Evolutionary conservation across 805 yeast species (phyloP).

Genomic region (Barnettozyma siamensis): DNA sequence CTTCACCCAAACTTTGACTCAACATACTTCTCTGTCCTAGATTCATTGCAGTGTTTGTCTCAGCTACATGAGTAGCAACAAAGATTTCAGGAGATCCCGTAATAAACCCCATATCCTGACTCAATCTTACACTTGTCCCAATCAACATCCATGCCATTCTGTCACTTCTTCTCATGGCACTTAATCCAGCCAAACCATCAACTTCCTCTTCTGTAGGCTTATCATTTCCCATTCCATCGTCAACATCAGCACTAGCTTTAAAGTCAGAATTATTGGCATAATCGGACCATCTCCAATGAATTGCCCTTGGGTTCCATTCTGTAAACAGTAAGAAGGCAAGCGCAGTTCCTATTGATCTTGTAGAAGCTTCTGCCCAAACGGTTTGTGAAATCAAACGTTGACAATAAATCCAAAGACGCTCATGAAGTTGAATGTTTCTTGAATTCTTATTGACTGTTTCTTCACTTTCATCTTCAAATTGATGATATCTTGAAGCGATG

Average conservation of each 20-base stretch:
- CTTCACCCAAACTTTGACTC: conserved; percentile 63
- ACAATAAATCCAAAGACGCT: conserved; percentile 76
- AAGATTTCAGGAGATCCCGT: conserved; percentile 68
- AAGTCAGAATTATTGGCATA: conserved; percentile 60
- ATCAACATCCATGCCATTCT: conserved; percentile 93
- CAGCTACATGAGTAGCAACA: conserved; percentile 80
- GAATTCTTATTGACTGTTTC: conserved; percentile 27
- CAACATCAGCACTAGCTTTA: conserved; percentile 11
- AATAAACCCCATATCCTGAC: conserved; percentile 81
- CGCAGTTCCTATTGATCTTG: conserved; percentile 81
- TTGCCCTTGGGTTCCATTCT: conserved; percentile 95
- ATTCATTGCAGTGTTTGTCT: conserved; percentile 76
- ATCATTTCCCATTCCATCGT: conserved; percentile 6
- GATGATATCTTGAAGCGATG: conserved; percentile 71
- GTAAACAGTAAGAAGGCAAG: conserved; percentile 79
- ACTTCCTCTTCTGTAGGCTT: conserved; percentile 1
- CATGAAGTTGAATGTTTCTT: conserved; percentile 62
- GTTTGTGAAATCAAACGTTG: conserved; percentile 78
- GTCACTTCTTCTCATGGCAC: conserved; percentile 81
- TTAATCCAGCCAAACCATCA: conserved; percentile 57
- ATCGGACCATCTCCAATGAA: conserved; percentile 83
- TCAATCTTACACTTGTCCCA: conserved; percentile 80
- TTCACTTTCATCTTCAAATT: conserved; percentile 38
- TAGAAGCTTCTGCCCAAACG: conserved; percentile 91
- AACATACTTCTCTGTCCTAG: conserved; percentile 75